phyloP scores from a whole-genome alignment of 176 grass and related monocot genomes.

The Carex cristatella region DNA sequence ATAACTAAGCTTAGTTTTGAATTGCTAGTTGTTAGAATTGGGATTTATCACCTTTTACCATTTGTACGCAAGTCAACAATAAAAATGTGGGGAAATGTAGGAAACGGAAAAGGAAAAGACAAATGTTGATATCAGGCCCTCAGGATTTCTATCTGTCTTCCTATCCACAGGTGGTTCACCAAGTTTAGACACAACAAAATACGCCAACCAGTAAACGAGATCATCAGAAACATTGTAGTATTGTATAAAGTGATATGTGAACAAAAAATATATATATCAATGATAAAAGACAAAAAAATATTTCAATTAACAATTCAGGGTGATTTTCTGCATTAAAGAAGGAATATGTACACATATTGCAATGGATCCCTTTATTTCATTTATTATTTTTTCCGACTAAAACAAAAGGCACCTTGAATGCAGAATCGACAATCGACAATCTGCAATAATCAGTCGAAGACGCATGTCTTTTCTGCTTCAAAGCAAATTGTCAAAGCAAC shows the following conservation, averaged over 20 bases:
- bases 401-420: slow-evolving; percentile 54
- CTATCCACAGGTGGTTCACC: too few species aligned
- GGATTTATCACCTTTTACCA: not conserved
- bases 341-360: not conserved
- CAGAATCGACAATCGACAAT: not conserved
- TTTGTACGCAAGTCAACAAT: not conserved
- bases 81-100: not conserved
- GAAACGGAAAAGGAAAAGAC: not conserved
- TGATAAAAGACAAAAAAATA: not conserved
- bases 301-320: not conserved
- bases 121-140: too few species aligned
- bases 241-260: too few species aligned
- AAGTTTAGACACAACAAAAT: too few species aligned
- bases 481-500: slow-evolving; percentile 85
- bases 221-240: too few species aligned
- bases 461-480: slow-evolving; percentile 87
- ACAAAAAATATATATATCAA: not conserved
- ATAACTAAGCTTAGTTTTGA: too few species aligned
- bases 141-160: too few species aligned
- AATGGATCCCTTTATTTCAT: not conserved
- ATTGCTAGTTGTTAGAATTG: not conserved
- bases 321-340: not conserved
- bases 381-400: not conserved
- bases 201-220: too few species aligned
- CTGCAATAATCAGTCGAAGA: too few species aligned